Conservation (phyloP, 164 flowering plant genomes). For the Annona squamosa region DNA sequence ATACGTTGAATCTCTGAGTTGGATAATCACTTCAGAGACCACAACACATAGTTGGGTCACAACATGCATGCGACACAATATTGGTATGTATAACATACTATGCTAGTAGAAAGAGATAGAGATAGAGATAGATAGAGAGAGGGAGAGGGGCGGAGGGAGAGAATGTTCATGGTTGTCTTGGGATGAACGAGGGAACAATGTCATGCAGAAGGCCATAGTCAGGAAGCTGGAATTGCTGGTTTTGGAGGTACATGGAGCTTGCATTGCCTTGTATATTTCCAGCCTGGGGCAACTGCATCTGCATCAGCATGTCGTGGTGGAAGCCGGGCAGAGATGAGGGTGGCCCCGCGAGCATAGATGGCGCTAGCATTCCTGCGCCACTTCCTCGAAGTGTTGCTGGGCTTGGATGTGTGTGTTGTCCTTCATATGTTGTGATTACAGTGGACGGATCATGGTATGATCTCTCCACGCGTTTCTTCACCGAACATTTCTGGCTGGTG, state of each 20-base stretch:
- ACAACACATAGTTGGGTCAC: background rate
- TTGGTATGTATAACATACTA: no score
- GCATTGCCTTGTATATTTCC: constrained; percentile 7
- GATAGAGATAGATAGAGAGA: background rate
- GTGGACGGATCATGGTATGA: constrained; percentile 67
- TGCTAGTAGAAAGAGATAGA: background rate
- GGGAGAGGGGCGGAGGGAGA: constrained; percentile 4
- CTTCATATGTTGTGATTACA: constrained; percentile 87
- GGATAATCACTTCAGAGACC: background rate
- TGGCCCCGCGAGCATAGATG: constrained; percentile 27
- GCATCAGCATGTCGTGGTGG: constrained; percentile 22
- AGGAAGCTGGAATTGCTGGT: constrained; percentile 18
- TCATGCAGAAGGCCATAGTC: constrained; percentile 40
- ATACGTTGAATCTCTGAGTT: background rate
- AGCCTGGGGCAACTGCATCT: constrained; percentile 12
- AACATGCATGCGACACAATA: background rate
- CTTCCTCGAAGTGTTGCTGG: constrained; percentile 63
- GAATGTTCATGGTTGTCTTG: constrained; percentile 15
- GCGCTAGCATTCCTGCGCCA: constrained; percentile 30
- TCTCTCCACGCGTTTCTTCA: constrained; percentile 84
- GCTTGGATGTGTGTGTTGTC: constrained; percentile 77
- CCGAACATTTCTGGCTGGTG: constrained; percentile 80
- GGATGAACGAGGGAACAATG: constrained; percentile 23
- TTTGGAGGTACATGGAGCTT: constrained; percentile 17
- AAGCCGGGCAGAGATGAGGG: constrained; percentile 4